phyloP scores from a whole-genome alignment of 2,329 filamentous ascomycete genomes.

The Aspergillus unguis region DNA sequence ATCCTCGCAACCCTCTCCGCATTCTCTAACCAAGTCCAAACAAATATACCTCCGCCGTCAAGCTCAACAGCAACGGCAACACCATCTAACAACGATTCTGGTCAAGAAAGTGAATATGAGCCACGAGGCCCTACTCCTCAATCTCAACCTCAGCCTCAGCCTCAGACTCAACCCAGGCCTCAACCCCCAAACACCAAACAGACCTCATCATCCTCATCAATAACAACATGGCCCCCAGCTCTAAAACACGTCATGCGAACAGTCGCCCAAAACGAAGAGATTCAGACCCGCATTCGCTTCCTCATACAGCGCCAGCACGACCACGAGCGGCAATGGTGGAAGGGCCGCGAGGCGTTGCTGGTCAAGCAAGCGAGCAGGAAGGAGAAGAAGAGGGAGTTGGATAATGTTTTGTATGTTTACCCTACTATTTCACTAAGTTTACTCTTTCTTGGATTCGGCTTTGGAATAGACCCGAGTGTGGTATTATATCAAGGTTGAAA shows the following conservation, averaged over 20 bases:
- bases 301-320: conserved; percentile 62
- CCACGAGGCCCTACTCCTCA: conserved; percentile 14
- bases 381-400: conserved; percentile 53
- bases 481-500: too few species aligned
- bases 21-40: conserved; percentile 23
- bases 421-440: background rate
- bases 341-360: conserved; percentile 50
- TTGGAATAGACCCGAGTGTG: background rate
- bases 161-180: background rate
- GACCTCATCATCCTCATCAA: conserved; percentile 42
- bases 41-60: conserved; percentile 2
- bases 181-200: conserved; percentile 1
- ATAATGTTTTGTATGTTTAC: conserved; percentile 52
- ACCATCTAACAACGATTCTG: background rate
- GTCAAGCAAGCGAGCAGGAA: conserved; percentile 51
- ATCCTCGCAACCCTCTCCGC: conserved; percentile 43
- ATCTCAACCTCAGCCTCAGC: background rate
- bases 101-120: conserved; percentile 18
- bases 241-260: conserved; percentile 51
- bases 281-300: conserved; percentile 48
- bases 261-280: conserved; percentile 45
- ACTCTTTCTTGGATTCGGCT: background rate
- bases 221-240: conserved; percentile 52
- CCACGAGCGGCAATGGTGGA: conserved; percentile 62
- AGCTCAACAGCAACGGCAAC: background rate